Percentiles rank a stretch among this genome's conserved stretches.
Conservation (phyloP, 1,139 yeast genomes). For the Taiozyma sp. region DNA sequence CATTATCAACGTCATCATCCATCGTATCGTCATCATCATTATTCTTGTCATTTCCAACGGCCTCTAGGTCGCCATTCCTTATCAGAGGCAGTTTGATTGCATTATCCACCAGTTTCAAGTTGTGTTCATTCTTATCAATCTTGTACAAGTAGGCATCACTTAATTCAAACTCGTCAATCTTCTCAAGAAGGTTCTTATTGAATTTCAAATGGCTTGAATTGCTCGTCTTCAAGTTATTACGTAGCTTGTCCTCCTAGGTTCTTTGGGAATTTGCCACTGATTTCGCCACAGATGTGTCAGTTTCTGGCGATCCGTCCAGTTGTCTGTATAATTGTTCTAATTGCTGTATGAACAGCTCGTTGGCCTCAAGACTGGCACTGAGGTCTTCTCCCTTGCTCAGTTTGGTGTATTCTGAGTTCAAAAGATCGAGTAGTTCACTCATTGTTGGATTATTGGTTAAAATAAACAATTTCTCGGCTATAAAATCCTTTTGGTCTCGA, state of each 20-base stretch:
- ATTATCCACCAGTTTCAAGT: constrained; percentile 20
- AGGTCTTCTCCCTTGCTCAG: neutral
- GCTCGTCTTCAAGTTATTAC: constrained; percentile 24
- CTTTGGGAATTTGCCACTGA: constrained; percentile 11
- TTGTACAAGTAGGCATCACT: constrained; percentile 33
- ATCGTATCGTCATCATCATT: constrained; percentile 5
- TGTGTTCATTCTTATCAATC: constrained; percentile 22
- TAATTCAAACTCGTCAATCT: constrained; percentile 29
- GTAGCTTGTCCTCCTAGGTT: constrained; percentile 27
- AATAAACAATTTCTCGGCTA: too few relatives aligned
- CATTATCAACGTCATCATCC: neutral
- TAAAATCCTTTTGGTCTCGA: neutral
- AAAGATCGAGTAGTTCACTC: constrained; percentile 4
- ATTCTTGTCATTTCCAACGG: constrained; percentile 5
- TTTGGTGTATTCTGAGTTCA: constrained; percentile 5
- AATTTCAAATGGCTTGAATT: constrained; percentile 28
- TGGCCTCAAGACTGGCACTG: constrained; percentile 1
- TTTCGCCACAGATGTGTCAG: too few relatives aligned
- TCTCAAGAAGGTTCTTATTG: constrained; percentile 28
- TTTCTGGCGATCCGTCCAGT: too few relatives aligned
- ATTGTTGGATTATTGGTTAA: neutral
- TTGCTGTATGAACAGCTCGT: neutral
- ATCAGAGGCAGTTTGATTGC: constrained; percentile 30
- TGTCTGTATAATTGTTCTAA: neutral
- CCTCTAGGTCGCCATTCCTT: constrained; percentile 28